phyloP scores from a whole-genome alignment of 2,329 filamentous ascomycete species.

The Aspergillus chevalieri region DNA sequence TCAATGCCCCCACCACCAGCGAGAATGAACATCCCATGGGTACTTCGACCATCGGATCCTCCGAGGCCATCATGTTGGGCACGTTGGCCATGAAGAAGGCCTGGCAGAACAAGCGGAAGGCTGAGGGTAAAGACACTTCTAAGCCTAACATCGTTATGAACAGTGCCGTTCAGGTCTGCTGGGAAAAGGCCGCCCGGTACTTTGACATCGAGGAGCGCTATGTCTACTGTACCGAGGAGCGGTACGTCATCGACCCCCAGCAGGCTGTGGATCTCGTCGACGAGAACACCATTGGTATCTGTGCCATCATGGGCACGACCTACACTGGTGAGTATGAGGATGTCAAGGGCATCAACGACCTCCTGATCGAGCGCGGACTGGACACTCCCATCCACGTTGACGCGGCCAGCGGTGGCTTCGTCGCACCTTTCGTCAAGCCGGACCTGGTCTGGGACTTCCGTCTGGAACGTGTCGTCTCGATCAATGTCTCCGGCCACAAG shows the following conservation, averaged over 20 bases:
- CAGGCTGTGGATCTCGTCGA: slow-evolving; percentile 57
- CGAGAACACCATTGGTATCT: slow-evolving; percentile 82
- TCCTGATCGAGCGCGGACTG: slow-evolving; percentile 67
- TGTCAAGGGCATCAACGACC: slow-evolving; percentile 82
- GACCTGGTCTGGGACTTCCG: slow-evolving; percentile 88
- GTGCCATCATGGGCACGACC: slow-evolving; percentile 81
- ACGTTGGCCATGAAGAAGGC: slow-evolving; percentile 86
- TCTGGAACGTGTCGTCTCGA: slow-evolving; percentile 79
- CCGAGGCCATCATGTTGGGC: slow-evolving; percentile 56
- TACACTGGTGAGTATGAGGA: slow-evolving; percentile 97
- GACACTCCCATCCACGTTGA: slow-evolving; percentile 90
- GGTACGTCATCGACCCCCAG: slow-evolving; percentile 60
- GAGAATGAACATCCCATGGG: slow-evolving; percentile 64
- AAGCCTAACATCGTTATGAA: slow-evolving; percentile 93
- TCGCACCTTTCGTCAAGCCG: slow-evolving; percentile 83
- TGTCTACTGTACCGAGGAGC: slow-evolving; percentile 55
- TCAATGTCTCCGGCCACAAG: slow-evolving; percentile 94
- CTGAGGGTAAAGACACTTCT: slow-evolving; percentile 72
- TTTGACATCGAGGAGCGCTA: slow-evolving; percentile 91
- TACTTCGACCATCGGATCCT: slow-evolving; percentile 82
- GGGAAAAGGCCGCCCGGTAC: slow-evolving; percentile 87
- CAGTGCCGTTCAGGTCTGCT: slow-evolving; percentile 91
- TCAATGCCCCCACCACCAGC: slow-evolving; percentile 63
- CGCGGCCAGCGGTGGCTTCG: slow-evolving; percentile 85
- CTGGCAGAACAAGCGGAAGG: slow-evolving; percentile 82